Evolutionary conservation across 2,329 filamentous ascomycete species (phyloP).

Genomic region (Aaosphaeria pasadenensis): DNA sequence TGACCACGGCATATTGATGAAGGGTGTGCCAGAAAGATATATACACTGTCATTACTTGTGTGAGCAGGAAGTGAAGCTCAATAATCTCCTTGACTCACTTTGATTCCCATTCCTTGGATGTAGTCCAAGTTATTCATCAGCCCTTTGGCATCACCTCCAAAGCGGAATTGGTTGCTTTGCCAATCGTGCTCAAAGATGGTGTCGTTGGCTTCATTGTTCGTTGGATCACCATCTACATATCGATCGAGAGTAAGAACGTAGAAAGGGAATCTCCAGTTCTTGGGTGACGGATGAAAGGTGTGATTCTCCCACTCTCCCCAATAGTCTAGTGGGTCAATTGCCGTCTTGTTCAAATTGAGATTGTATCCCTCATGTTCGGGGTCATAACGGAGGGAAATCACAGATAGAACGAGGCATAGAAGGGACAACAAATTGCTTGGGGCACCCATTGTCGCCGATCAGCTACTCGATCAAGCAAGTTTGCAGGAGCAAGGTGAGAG

Average conservation of each 20-base stretch:
- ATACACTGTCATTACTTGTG: slow-evolving; percentile 44
- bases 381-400: slow-evolving; percentile 42
- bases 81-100: slow-evolving; percentile 36
- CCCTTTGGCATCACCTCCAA: slow-evolving; percentile 60
- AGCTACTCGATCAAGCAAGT: slow-evolving; percentile 5
- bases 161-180: slow-evolving; percentile 60
- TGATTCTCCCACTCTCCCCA: slow-evolving; percentile 55
- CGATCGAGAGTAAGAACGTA: slow-evolving; percentile 64
- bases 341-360: slow-evolving; percentile 58
- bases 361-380: slow-evolving; percentile 54
- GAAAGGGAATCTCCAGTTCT: slow-evolving; percentile 64
- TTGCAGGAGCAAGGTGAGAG: slow-evolving; percentile 3
- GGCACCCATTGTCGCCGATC: slow-evolving; percentile 12
- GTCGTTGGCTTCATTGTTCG: slow-evolving; percentile 61
- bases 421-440: slow-evolving; percentile 9
- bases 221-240: slow-evolving; percentile 60
- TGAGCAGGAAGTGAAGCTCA: slow-evolving; percentile 2
- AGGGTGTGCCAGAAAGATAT: slow-evolving; percentile 62
- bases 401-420: slow-evolving; percentile 10
- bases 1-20: slow-evolving; percentile 65
- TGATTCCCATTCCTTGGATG: slow-evolving; percentile 62
- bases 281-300: slow-evolving; percentile 53
- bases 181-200: slow-evolving; percentile 61
- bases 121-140: slow-evolving; percentile 62
- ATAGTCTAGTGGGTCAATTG: slow-evolving; percentile 58